A percentile compares a stretch with the other conserved stretches of the same genome.
Conservation (phyloP, 352 stramenopile species). For the Phytophthora capsici region DNA sequence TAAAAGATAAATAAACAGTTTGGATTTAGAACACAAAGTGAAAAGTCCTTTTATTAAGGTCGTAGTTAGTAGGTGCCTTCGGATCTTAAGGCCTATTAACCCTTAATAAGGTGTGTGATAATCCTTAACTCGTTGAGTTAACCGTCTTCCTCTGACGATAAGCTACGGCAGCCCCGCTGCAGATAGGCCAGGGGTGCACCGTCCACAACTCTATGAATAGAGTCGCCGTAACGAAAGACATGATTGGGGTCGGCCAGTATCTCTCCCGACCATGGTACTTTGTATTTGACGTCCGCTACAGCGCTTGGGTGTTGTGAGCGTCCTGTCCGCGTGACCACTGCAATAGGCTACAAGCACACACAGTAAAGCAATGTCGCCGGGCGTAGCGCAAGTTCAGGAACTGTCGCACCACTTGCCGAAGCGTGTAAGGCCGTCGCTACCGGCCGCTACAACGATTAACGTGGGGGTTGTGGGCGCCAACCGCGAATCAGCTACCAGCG, state of each 20-base stretch:
- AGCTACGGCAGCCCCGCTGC: no score
- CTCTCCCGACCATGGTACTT: constrained; percentile 33
- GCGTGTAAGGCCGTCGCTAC: constrained; percentile 48
- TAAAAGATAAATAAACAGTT: no score
- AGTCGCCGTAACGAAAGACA: constrained; percentile 18
- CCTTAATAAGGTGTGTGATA: no score
- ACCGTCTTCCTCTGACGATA: no score
- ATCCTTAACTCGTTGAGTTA: no score
- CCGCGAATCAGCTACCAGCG: constrained; percentile 30
- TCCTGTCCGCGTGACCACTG: constrained; percentile 1
- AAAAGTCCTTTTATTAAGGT: no score
- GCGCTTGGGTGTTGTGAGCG: background rate
- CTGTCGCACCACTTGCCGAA: constrained; percentile 48
- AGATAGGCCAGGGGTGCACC: constrained; percentile 31
- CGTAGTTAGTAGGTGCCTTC: no score
- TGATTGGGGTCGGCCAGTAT: background rate
- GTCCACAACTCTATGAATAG: constrained; percentile 25
- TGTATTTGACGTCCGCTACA: constrained; percentile 35
- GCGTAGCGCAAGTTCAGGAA: constrained; percentile 51
- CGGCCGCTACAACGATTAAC: constrained; percentile 10
- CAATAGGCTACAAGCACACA: constrained; percentile 8
- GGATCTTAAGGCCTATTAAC: no score
- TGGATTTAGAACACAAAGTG: no score
- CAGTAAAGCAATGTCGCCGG: constrained; percentile 49
- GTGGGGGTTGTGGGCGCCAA: constrained; percentile 23